Conservation (phyloP, 2,329 filamentous ascomycete genomes). For the Chaetomium sp. region DNA sequence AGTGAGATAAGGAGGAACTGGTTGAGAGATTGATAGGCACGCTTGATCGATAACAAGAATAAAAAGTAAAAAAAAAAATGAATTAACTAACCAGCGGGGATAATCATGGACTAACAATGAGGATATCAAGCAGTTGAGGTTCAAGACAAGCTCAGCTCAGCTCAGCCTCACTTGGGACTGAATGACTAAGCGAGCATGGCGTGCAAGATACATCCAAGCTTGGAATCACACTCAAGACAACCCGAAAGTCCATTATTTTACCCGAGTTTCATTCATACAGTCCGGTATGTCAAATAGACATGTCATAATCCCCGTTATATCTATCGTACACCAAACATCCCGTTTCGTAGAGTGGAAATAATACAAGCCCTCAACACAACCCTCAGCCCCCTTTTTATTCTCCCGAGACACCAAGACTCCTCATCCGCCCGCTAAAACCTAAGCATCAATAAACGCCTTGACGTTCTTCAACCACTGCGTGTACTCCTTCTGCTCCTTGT, state of each 20-base stretch:
- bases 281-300: background rate
- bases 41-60: too few species aligned
- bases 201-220: background rate
- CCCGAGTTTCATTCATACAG: background rate
- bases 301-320: background rate
- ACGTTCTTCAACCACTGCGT: conserved; percentile 81
- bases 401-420: background rate
- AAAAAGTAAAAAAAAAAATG: too few species aligned
- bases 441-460: conserved; percentile 77
- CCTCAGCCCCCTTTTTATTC: conserved; percentile 2
- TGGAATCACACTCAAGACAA: too few species aligned
- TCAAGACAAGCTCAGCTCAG: too few species aligned
- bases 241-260: background rate
- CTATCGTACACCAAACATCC: conserved; percentile 3
- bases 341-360: conserved; percentile 12
- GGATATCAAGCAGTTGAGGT: too few species aligned
- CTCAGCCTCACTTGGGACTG: background rate
- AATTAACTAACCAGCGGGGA: too few species aligned
- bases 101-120: too few species aligned
- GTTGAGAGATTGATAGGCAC: too few species aligned
- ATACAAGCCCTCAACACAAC: conserved; percentile 12
- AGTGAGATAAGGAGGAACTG: too few species aligned
- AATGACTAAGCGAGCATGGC: conserved; percentile 13
- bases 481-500: conserved; percentile 99
- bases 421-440: conserved; percentile 21